These are phyloP conservation scores for Fusarium sp. DNA, from an alignment of 2,329 filamentous ascomycete species.

Conservation along the genomic window DNA sequence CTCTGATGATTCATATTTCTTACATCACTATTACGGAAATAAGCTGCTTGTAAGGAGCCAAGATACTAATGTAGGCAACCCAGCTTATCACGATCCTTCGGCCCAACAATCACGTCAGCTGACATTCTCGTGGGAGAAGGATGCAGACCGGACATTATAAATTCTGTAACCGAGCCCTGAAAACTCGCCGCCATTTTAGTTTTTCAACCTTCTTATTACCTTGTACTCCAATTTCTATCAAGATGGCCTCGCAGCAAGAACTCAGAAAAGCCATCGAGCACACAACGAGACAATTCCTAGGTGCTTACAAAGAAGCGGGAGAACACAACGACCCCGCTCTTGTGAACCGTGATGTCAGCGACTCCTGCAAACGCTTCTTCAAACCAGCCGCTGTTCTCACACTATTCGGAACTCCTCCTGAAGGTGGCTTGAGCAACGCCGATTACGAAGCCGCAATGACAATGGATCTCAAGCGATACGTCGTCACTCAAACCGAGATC, in stretches of 20 bases:
- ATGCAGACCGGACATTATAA: neutral
- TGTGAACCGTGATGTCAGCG: conserved; percentile 30
- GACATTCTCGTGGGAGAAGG: too few species aligned
- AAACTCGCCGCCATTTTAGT: neutral
- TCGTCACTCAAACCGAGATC: neutral
- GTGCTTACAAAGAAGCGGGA: conserved; percentile 17
- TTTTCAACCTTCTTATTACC: too few species aligned
- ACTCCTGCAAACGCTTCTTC: conserved; percentile 20
- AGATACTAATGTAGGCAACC: too few species aligned
- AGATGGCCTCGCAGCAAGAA: neutral
- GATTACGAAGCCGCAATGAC: conserved; percentile 21
- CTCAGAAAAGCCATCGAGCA: conserved; percentile 15
- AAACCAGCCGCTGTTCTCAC: conserved; percentile 12
- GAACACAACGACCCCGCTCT: conserved; percentile 24
- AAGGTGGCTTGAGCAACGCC: conserved; percentile 3
- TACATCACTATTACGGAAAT: too few species aligned
- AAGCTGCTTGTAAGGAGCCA: too few species aligned
- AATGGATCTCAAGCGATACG: conserved; percentile 11
- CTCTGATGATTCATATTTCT: too few species aligned
- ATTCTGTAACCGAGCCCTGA: neutral
- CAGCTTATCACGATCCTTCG: too few species aligned
- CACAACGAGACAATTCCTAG: conserved; percentile 7
- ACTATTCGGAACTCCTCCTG: neutral
- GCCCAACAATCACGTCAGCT: neutral
- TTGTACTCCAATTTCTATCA: neutral